Base-by-base conservation (phyloP, 805 yeast genomes). In the Hanseniaspora jakobsenii region DNA sequence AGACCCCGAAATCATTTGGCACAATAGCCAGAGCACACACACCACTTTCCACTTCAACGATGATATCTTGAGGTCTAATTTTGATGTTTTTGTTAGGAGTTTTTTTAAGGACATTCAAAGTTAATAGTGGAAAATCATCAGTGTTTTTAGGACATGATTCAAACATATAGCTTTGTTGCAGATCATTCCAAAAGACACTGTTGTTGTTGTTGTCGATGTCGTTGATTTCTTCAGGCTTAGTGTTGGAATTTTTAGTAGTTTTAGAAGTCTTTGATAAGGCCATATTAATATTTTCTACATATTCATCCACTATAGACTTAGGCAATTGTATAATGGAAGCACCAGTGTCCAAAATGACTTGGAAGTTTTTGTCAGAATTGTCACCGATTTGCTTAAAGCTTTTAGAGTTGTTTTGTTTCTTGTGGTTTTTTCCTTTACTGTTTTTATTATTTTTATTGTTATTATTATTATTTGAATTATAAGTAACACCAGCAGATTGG, bases 1-100 rank as follows among this genome's bases (percentile, higher is more conserved):
- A 63, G 45, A 77, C 66, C 13, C 63, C 59, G 48, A 47, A 39
- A 27, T 63, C 60, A 47, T 53, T 60, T 24, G 53, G 61, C 18
- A 57, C 53, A n/a, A 53, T 32, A 2, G 38, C 41, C 12, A 43
- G 16, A 16, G 58, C 50, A 12, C 56, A 53, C 29, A 60, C 44
- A 7, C 50, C 45, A 32, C 58, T 55, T 22, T 47, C 49, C 14
- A 47, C 29, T 22, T 52, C 52, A 17, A 57, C 56, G 22, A 39
- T 35, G 12, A 39, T 24, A 26, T 39, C 44, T 17, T 18, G 19
- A 6, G 30, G 36, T 32, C 44, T 39, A 12, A 39, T 32, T 18
- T 39, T 39, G 8, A 39, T 24, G 14, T 32, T 22, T 26, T 32
- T 39, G 6, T 7, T 6, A 5, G 6, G 9, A 2, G 5, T 10